A percentile compares a stretch with the other conserved stretches of the same genome.
phyloP scores from a whole-genome alignment of 805 yeast species.

The Metschnikowia corniflorae region DNA sequence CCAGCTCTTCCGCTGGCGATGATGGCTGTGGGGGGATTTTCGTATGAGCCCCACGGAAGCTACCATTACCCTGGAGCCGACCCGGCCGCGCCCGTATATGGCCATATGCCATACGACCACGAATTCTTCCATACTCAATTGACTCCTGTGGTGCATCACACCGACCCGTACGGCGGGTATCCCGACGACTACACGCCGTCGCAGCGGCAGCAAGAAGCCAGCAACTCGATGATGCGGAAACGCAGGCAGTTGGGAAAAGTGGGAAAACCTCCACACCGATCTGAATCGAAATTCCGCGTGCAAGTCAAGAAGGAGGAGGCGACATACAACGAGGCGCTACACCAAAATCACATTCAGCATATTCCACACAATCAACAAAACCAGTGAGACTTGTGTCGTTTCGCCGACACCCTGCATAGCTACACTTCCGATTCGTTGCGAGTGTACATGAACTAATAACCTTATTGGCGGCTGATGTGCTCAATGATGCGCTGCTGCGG shows the following conservation, averaged over 20 bases:
- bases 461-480: slow-evolving; percentile 42
- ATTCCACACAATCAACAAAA: too few relatives aligned
- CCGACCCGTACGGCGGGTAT: slow-evolving; percentile 7
- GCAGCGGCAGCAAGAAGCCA: slow-evolving; percentile 30
- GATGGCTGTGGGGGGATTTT: slow-evolving; percentile 9
- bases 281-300: slow-evolving; percentile 5
- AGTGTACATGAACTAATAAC: too few relatives aligned
- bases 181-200: slow-evolving; percentile 19
- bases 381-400: too few relatives aligned
- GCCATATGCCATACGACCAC: slow-evolving; percentile 10
- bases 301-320: slow-evolving; percentile 9
- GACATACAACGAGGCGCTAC: too few relatives aligned
- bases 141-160: slow-evolving; percentile 4
- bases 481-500: slow-evolving; percentile 48
- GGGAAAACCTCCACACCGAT: slow-evolving; percentile 10
- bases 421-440: too few relatives aligned
- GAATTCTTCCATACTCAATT: slow-evolving; percentile 11
- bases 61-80: slow-evolving; percentile 5
- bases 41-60: slow-evolving; percentile 5
- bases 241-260: slow-evolving; percentile 24
- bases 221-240: slow-evolving; percentile 33
- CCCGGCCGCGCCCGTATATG: slow-evolving; percentile 1
- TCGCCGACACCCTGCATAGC: too few relatives aligned
- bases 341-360: too few relatives aligned
- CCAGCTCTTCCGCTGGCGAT: slow-evolving; percentile 8